Conservation (phyloP, 179 eudicot genomes). For the Monotropa hypopitys region DNA sequence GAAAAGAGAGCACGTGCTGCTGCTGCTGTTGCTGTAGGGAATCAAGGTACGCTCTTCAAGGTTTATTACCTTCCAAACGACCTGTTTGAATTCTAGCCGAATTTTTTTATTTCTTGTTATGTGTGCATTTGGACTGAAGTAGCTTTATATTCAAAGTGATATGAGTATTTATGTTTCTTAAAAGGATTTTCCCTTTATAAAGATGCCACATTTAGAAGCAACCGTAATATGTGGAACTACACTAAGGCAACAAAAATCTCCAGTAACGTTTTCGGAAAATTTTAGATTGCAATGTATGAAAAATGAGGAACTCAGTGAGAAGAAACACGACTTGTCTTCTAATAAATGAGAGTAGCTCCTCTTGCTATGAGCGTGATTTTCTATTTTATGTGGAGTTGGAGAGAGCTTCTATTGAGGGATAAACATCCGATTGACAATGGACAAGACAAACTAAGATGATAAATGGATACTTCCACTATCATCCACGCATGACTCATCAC, state of each 20-base stretch:
- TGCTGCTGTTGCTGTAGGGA: constrained; percentile 48
- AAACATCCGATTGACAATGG: neutral
- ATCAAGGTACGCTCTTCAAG: constrained; percentile 36
- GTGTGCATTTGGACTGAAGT: neutral
- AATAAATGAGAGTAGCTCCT: too few relatives aligned
- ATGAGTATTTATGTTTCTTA: neutral
- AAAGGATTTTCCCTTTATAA: neutral
- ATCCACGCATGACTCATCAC: too few relatives aligned
- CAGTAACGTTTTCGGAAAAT: neutral
- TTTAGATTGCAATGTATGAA: neutral
- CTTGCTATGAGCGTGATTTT: too few relatives aligned
- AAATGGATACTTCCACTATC: too few relatives aligned
- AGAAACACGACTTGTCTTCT: neutral
- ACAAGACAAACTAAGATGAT: neutral
- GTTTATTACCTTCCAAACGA: neutral
- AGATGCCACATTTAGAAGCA: neutral
- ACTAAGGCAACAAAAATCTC: neutral
- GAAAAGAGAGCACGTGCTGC: constrained; percentile 84
- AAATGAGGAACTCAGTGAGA: neutral
- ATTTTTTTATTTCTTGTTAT: neutral
- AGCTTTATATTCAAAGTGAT: neutral
- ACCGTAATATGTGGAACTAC: neutral
- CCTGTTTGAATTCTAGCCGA: neutral
- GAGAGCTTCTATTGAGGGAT: neutral
- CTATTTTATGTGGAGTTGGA: too few relatives aligned